Percentiles rank a stretch among this genome's conserved stretches.
These are phyloP conservation scores for Sideroxylon spinosum DNA, from an alignment of 179 eudicot genomes.

Conservation along the genomic window DNA sequence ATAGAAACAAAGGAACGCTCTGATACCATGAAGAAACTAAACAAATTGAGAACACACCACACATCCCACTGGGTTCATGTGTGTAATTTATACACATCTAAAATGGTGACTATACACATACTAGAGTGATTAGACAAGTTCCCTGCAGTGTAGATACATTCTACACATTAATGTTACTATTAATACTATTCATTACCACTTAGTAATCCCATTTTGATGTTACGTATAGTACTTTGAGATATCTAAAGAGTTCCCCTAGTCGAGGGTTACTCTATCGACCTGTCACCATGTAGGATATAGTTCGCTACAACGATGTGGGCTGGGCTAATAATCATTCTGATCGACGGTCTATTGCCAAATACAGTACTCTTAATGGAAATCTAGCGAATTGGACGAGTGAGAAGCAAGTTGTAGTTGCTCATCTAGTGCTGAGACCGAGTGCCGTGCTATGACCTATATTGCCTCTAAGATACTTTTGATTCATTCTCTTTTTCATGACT, in stretches of 20 bases:
- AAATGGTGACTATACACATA: no score
- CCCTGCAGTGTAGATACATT: no score
- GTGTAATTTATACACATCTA: no score
- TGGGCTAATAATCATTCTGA: background rate
- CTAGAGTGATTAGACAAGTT: no score
- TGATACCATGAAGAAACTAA: no score
- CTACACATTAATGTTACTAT: no score
- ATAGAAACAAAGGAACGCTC: no score
- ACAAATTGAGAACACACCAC: no score
- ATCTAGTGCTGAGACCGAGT: background rate
- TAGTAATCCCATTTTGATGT: background rate
- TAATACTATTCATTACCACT: no score
- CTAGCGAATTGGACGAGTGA: background rate
- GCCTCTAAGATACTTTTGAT: background rate
- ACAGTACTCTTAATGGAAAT: background rate
- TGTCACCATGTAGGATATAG: background rate
- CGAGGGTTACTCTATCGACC: background rate
- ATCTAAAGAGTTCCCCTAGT: background rate
- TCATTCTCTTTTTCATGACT: background rate
- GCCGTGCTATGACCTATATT: background rate
- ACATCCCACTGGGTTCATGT: no score
- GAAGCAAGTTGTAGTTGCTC: background rate
- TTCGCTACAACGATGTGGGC: background rate
- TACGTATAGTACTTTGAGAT: background rate
- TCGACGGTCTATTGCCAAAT: background rate